phyloP scores from a whole-genome alignment of 208 protist species.

The Leishmania gerbilli region DNA sequence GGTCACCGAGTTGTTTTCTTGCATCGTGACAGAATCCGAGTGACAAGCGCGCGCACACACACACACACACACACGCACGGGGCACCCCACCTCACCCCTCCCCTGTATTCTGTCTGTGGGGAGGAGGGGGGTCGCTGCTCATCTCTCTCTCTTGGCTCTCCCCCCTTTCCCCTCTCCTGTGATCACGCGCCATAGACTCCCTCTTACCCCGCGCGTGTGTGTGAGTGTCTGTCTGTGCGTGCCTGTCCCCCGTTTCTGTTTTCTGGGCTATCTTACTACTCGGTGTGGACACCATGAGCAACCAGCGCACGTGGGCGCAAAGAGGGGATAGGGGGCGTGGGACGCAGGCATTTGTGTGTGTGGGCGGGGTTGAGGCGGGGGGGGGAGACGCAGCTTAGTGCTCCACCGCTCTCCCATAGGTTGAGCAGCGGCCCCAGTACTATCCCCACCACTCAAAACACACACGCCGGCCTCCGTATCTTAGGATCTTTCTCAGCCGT shows the following conservation, averaged over 20 bases:
- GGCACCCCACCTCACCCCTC: too few species aligned
- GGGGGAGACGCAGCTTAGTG: not conserved
- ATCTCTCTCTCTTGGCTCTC: not conserved
- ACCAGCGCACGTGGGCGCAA: not conserved
- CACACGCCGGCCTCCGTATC: not conserved
- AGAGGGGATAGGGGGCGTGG: not conserved
- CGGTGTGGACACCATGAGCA: not conserved
- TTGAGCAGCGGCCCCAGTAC: not conserved
- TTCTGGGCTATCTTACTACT: not conserved
- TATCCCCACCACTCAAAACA: not conserved
- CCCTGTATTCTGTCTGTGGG: not conserved
- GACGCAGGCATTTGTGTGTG: too few species aligned
- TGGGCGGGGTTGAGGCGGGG: not conserved
- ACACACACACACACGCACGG: not conserved
- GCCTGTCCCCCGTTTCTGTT: not conserved
- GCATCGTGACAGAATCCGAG: not conserved
- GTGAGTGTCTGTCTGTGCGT: not conserved
- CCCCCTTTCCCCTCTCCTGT: not conserved
- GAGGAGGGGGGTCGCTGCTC: not conserved
- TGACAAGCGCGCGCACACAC: not conserved
- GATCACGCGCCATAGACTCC: not conserved
- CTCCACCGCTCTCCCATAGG: not conserved
- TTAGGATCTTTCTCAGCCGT: not conserved
- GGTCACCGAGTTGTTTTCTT: not conserved
- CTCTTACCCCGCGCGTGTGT: too few species aligned